Evolutionary conservation across 2,329 filamentous ascomycete genomes (phyloP).

Genomic region (Paecilomyces fulvus): DNA sequence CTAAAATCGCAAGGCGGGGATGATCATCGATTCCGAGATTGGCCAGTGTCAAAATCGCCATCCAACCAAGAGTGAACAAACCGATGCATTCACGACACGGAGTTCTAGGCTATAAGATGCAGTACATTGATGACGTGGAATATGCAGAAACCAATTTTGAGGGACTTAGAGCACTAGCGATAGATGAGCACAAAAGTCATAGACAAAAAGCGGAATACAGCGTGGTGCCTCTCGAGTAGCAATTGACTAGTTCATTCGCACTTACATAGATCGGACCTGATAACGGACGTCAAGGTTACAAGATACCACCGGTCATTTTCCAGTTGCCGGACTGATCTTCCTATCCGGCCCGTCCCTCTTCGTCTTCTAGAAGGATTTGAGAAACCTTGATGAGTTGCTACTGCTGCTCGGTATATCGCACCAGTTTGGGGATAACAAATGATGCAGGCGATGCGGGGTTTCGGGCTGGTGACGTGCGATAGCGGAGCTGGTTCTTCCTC

Average conservation of each 20-base stretch:
- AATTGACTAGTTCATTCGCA: neutral
- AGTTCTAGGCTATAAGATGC: neutral
- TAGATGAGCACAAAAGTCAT: neutral
- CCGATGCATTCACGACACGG: neutral
- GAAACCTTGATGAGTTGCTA: neutral
- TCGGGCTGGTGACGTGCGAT: neutral
- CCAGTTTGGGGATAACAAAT: neutral
- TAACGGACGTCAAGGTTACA: neutral
- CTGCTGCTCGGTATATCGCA: neutral
- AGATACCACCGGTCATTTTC: neutral
- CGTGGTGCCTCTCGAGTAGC: neutral
- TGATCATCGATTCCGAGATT: neutral
- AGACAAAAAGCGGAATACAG: neutral
- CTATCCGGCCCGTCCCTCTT: neutral
- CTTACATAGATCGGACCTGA: neutral
- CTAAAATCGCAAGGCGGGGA: neutral
- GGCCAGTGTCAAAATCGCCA: neutral
- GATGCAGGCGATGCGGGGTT: neutral
- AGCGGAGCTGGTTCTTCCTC: neutral
- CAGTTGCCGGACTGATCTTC: neutral
- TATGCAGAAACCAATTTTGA: neutral
- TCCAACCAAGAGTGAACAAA: neutral
- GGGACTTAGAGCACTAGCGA: neutral
- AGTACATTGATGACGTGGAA: neutral
- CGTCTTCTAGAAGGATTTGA: neutral